Conservation (phyloP, 768 basidiomycete genomes). For the Dendrothele bispora region DNA sequence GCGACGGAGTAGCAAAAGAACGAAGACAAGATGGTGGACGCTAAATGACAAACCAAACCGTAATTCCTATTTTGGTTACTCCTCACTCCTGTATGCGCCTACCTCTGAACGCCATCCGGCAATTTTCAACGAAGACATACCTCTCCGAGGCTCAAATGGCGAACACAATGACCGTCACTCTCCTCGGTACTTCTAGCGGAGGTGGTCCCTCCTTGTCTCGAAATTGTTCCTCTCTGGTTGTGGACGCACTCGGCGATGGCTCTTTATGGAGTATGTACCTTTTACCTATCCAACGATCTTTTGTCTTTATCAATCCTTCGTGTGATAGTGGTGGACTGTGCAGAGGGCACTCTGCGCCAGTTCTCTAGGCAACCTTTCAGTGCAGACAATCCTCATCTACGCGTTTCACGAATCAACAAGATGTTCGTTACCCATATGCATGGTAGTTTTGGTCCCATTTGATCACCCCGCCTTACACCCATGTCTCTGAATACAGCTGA, state of each 20-base stretch:
- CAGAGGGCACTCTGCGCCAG: conserved; percentile 76
- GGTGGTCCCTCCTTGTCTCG: conserved; percentile 74
- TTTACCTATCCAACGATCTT: conserved; percentile 1
- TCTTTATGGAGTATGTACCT: conserved; percentile 64
- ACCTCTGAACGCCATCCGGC: too few species aligned
- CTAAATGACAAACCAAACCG: too few species aligned
- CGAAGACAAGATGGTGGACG: too few species aligned
- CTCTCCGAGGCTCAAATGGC: too few species aligned
- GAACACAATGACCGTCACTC: conserved; percentile 56
- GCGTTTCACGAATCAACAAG: conserved; percentile 51
- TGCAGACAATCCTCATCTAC: conserved; percentile 16
- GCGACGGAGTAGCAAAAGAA: conserved; percentile 8
- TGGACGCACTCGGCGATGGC: conserved; percentile 50
- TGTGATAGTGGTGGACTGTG: conserved; percentile 75
- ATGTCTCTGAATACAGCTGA: conserved; percentile 46
- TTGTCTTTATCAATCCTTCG: conserved; percentile 11
- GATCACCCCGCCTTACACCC: neutral
- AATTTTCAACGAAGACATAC: too few species aligned
- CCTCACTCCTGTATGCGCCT: too few species aligned
- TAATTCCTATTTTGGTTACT: too few species aligned
- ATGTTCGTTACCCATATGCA: conserved; percentile 89
- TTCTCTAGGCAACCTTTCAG: conserved; percentile 53
- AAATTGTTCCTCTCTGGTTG: conserved; percentile 74
- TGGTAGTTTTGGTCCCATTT: conserved; percentile 36
- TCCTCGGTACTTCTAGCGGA: conserved; percentile 76